Evolutionary conservation across 331 rosid species (phyloP).

Genomic region (Malus hybrid): DNA sequence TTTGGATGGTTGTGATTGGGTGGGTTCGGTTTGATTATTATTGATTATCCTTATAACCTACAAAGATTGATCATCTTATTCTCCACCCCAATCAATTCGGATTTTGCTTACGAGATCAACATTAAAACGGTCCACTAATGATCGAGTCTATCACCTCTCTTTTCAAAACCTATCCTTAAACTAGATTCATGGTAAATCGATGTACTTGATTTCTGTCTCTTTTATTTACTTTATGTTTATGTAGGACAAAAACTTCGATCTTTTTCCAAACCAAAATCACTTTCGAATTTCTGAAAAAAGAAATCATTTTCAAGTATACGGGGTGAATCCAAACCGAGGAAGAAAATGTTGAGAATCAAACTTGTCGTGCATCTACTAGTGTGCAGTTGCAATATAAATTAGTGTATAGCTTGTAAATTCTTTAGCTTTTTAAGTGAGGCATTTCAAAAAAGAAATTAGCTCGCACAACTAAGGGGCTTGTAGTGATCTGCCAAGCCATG

Average conservation of each 20-base stretch:
- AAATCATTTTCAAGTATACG: background rate
- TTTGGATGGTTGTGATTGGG: conserved; percentile 48
- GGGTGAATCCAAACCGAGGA: background rate
- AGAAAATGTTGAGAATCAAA: background rate
- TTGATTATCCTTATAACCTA: conserved; percentile 3
- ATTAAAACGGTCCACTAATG: too few species aligned
- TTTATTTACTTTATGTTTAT: background rate
- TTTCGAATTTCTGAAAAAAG: too few species aligned
- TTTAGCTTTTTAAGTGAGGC: background rate
- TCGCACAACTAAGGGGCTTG: background rate
- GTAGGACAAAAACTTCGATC: background rate
- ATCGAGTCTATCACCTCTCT: background rate
- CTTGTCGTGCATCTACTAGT: background rate
- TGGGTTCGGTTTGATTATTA: background rate
- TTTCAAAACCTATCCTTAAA: background rate
- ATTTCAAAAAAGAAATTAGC: background rate
- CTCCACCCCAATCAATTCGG: background rate
- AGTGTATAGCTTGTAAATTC: background rate
- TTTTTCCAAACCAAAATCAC: background rate
- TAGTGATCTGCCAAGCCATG: background rate
- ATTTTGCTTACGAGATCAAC: background rate
- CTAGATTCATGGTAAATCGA: background rate
- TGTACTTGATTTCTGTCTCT: background rate
- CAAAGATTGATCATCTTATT: background rate
- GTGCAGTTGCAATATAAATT: background rate